phyloP scores from a whole-genome alignment of 257 asterid genomes.

The Scutellaria galericulata region DNA sequence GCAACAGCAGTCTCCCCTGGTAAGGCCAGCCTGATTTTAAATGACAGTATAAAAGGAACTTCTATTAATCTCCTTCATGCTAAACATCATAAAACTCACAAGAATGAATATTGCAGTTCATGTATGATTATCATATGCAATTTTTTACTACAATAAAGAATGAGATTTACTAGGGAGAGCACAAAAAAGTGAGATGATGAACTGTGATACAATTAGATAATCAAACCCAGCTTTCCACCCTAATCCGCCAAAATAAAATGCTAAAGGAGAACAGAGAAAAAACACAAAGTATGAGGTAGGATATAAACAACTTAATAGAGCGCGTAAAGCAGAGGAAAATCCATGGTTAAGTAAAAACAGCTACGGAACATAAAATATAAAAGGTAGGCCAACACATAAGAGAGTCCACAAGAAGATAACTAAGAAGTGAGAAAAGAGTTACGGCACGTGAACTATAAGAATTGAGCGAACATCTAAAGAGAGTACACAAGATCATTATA shows the following conservation, averaged over 20 bases:
- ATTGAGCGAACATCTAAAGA: not conserved
- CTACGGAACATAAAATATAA: too few relatives aligned
- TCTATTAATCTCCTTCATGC: slow-evolving; percentile 13
- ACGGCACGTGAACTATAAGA: not conserved
- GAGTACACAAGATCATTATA: not conserved
- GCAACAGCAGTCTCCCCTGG: slow-evolving; percentile 58
- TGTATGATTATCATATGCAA: slow-evolving; percentile 22
- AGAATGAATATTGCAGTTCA: slow-evolving; percentile 5
- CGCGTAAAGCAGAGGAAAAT: too few relatives aligned
- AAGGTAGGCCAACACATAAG: too few relatives aligned
- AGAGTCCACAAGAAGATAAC: too few relatives aligned
- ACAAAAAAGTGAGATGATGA: slow-evolving; percentile 10
- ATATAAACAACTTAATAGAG: too few relatives aligned
- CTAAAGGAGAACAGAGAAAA: not conserved
- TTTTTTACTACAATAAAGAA: not conserved
- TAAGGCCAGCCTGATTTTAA: slow-evolving; percentile 61
- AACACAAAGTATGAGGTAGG: too few relatives aligned
- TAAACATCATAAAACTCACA: slow-evolving; percentile 9
- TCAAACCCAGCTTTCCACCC: slow-evolving; percentile 2
- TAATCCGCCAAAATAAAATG: slow-evolving; percentile 13
- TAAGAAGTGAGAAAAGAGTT: not conserved
- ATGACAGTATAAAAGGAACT: slow-evolving; percentile 26
- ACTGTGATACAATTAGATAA: slow-evolving; percentile 17
- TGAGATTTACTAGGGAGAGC: slow-evolving; percentile 22
- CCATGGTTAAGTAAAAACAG: too few relatives aligned